Percentiles rank a stretch among this genome's conserved stretches.
phyloP scores from a whole-genome alignment of 495 filamentous ascomycete genomes.

The Thozetella sp. region DNA sequence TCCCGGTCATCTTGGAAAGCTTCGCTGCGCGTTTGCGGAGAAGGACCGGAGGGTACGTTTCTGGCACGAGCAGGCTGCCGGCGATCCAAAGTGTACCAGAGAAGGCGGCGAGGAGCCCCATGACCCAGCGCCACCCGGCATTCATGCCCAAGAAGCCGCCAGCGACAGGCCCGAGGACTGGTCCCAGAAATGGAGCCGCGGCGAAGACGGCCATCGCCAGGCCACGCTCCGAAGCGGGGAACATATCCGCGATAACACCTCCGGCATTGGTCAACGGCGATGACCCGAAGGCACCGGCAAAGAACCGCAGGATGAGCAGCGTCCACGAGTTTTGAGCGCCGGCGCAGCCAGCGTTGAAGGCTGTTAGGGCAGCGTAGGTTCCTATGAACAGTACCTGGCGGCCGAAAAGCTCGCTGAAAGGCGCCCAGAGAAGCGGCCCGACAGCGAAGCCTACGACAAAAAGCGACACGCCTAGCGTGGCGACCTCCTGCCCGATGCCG shows the following conservation, averaged over 20 bases:
- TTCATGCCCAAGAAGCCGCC: conserved; percentile 64
- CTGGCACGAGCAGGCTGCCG: conserved; percentile 71
- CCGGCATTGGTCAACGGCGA: conserved; percentile 74
- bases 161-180: conserved; percentile 58
- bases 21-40: conserved; percentile 69
- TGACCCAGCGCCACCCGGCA: conserved; percentile 68
- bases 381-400: conserved; percentile 69
- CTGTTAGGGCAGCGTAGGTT: conserved; percentile 64
- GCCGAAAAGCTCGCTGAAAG: conserved; percentile 69
- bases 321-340: conserved; percentile 64
- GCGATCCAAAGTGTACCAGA: conserved; percentile 62
- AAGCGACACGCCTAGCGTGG: conserved; percentile 69
- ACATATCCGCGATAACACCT: conserved; percentile 78
- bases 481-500: conserved; percentile 58
- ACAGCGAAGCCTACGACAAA: conserved; percentile 77
- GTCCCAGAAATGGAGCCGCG: conserved; percentile 69
- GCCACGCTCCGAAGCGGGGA: conserved; percentile 62
- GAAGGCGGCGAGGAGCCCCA: conserved; percentile 71
- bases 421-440: conserved; percentile 68
- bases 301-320: conserved; percentile 75
- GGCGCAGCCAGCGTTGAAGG: conserved; percentile 69
- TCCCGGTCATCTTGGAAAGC: conserved; percentile 69
- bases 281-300: conserved; percentile 77
- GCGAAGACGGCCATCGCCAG: conserved; percentile 66
- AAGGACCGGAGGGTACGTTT: conserved; percentile 78